Evolutionary conservation across 2,329 filamentous ascomycete genomes (phyloP).

Genomic region (Tolypocladium endophyticum): DNA sequence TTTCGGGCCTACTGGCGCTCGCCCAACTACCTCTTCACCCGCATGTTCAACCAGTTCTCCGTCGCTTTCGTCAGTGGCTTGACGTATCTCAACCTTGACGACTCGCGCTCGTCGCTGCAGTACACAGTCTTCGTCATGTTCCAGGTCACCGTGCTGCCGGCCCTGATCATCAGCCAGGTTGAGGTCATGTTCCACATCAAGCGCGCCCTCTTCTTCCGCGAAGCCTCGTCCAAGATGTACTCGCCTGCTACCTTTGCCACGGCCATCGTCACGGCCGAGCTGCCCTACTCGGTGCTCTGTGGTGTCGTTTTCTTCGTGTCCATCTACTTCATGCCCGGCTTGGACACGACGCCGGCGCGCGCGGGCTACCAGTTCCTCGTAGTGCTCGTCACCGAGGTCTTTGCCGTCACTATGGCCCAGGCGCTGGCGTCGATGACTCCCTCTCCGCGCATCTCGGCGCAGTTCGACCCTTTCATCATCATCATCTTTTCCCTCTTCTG

Average conservation of each 20-base stretch:
- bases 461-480: conserved; percentile 74
- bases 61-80: conserved; percentile 72
- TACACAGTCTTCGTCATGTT: conserved; percentile 86
- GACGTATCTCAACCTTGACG: conserved; percentile 66
- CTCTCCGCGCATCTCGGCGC: conserved; percentile 64
- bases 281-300: conserved; percentile 75
- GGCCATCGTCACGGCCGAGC: conserved; percentile 70
- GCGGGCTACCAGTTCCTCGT: conserved; percentile 86
- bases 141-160: conserved; percentile 76
- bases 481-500: conserved; percentile 81
- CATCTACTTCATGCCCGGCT: conserved; percentile 74
- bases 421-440: conserved; percentile 69
- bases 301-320: conserved; percentile 73
- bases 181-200: conserved; percentile 72
- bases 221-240: conserved; percentile 81
- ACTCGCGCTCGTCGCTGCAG: conserved; percentile 67
- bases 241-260: conserved; percentile 66
- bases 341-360: conserved; percentile 50
- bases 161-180: conserved; percentile 73
- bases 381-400: conserved; percentile 72
- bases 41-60: conserved; percentile 73
- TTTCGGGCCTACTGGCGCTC: conserved; percentile 76
- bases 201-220: conserved; percentile 75
- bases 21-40: conserved; percentile 81
- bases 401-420: conserved; percentile 72